Conservation (phyloP, 2,329 filamentous ascomycete genomes). For the Claviceps purpurea region DNA sequence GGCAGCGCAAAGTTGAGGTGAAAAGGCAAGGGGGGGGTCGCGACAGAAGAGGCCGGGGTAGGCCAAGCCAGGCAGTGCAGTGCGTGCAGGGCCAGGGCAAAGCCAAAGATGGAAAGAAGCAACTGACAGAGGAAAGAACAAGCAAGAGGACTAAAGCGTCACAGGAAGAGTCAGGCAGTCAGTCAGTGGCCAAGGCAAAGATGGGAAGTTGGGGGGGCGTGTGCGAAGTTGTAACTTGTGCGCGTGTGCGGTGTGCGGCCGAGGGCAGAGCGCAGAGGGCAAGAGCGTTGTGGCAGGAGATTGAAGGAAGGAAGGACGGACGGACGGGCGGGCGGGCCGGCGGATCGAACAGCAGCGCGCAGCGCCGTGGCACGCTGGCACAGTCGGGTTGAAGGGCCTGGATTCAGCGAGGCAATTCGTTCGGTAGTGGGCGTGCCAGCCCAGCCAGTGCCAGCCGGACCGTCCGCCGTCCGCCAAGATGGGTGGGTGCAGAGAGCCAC, state of each 20-base stretch:
- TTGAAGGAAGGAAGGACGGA: neutral
- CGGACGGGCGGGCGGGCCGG: neutral
- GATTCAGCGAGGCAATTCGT: neutral
- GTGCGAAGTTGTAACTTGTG: neutral
- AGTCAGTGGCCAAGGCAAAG: neutral
- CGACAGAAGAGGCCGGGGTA: neutral
- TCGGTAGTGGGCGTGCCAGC: neutral
- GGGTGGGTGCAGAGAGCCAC: neutral
- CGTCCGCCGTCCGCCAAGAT: neutral
- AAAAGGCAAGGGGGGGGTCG: neutral
- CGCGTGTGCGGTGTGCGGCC: neutral
- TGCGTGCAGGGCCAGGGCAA: neutral
- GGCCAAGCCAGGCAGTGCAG: conserved; percentile 5
- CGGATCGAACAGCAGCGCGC: neutral
- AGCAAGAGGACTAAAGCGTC: conserved; percentile 9
- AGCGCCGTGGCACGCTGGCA: neutral
- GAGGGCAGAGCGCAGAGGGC: neutral
- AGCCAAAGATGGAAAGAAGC: conserved; percentile 11
- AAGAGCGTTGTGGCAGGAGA: neutral
- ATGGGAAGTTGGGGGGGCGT: neutral
- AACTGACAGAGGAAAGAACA: conserved; percentile 8
- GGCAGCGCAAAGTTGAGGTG: conserved; percentile 1
- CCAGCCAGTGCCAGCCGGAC: neutral
- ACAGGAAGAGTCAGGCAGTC: neutral
- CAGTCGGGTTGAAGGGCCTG: neutral